A percentile compares a stretch with the other conserved stretches of the same genome.
phyloP scores from a whole-genome alignment of 768 basidiomycete species.

The Suillus bovinus region DNA sequence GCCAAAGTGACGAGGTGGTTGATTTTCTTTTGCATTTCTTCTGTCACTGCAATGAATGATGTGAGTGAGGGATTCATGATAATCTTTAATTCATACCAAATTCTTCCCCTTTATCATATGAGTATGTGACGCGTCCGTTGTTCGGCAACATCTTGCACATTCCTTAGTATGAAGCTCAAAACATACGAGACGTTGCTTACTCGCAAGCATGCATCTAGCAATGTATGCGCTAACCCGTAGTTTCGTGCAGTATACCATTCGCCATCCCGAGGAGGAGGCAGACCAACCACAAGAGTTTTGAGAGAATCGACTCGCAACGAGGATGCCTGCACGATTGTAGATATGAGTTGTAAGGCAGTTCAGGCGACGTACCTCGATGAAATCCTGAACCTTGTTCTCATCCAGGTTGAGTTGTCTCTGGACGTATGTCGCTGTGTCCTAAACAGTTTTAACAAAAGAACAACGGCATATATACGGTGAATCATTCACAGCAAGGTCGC shows the following conservation, averaged over 20 bases:
- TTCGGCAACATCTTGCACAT: conserved; percentile 44
- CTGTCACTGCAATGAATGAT: conserved; percentile 22
- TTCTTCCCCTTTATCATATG: conserved; percentile 22
- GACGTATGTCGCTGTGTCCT: conserved; percentile 47
- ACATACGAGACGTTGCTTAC: conserved; percentile 21
- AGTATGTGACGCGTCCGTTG: conserved; percentile 32
- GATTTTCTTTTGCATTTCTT: conserved; percentile 38
- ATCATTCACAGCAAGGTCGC: conserved; percentile 38
- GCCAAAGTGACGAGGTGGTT: conserved; percentile 43
- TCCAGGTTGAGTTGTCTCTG: conserved; percentile 42
- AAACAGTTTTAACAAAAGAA: background rate
- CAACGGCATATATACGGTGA: background rate
- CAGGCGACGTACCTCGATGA: conserved; percentile 38
- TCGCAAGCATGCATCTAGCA: conserved; percentile 37
- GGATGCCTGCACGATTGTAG: conserved; percentile 33
- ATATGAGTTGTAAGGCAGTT: background rate
- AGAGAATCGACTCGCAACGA: conserved; percentile 42
- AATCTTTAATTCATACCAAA: conserved; percentile 17
- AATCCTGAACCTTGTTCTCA: conserved; percentile 44
- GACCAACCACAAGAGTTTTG: conserved; percentile 43
- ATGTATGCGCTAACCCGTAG: conserved; percentile 43
- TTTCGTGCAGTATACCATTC: conserved; percentile 39
- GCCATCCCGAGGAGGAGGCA: conserved; percentile 41
- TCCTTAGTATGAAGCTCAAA: background rate
- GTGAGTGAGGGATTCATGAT: conserved; percentile 7